These are phyloP conservation scores for Blastobotrys americana DNA, from an alignment of 805 yeast genomes.

Conservation along the genomic window DNA sequence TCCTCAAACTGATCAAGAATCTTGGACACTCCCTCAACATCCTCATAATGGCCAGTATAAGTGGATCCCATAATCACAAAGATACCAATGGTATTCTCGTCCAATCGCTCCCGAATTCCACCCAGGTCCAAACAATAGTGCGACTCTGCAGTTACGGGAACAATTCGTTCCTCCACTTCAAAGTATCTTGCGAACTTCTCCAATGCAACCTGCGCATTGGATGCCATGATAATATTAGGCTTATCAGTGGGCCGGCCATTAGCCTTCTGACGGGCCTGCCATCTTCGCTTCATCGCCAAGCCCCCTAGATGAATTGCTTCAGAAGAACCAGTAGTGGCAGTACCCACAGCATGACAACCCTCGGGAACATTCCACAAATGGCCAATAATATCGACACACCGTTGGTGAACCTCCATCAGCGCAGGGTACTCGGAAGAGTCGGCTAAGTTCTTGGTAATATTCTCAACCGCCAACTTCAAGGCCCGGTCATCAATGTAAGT, in stretches of 20 bases:
- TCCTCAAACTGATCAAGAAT: conserved; percentile 62
- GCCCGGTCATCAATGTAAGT: conserved; percentile 56
- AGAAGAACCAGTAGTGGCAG: conserved; percentile 90
- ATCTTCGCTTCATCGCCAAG: conserved; percentile 79
- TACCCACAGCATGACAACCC: conserved; percentile 54
- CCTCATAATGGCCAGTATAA: conserved; percentile 87
- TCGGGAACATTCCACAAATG: conserved; percentile 73
- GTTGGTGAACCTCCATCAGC: conserved; percentile 64
- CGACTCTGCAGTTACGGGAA: conserved; percentile 54
- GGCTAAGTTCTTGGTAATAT: conserved; percentile 79
- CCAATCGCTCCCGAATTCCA: conserved; percentile 56
- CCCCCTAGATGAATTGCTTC: conserved; percentile 95
- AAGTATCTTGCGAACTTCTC: conserved; percentile 92
- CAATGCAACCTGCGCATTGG: conserved; percentile 88
- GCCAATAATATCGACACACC: conserved; percentile 75
- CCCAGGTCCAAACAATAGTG: conserved; percentile 59
- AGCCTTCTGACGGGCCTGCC: conserved; percentile 64
- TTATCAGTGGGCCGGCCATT: conserved; percentile 51
- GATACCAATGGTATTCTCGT: conserved; percentile 89
- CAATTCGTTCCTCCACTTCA: conserved; percentile 77
- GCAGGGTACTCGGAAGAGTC: conserved; percentile 93
- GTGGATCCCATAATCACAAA: conserved; percentile 87
- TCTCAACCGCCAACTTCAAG: conserved; percentile 51
- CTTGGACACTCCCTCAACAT: conserved; percentile 53
- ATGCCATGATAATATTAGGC: conserved; percentile 87